These are phyloP conservation scores for Ascobolus immersus DNA, from an alignment of 495 filamentous ascomycete genomes.

Conservation along the genomic window DNA sequence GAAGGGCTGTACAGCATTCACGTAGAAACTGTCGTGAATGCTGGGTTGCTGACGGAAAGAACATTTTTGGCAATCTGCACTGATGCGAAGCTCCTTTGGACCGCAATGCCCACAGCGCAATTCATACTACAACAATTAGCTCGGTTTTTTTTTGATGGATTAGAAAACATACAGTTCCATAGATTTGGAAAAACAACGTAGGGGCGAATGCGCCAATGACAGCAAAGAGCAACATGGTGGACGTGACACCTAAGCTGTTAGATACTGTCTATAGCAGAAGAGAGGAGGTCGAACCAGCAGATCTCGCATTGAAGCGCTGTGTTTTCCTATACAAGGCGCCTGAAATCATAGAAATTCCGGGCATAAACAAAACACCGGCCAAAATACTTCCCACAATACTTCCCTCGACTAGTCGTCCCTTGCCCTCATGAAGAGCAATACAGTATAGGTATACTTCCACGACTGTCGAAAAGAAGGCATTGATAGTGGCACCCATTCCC, in stretches of 20 bases:
- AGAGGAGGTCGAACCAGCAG: slow-evolving; percentile 86
- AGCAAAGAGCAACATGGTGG: slow-evolving; percentile 88
- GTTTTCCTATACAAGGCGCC: slow-evolving; percentile 95
- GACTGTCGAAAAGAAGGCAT: slow-evolving; percentile 96
- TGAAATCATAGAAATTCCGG: slow-evolving; percentile 96
- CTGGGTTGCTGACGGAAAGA: slow-evolving; percentile 85
- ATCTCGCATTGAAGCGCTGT: slow-evolving; percentile 92
- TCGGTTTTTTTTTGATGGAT: slow-evolving; percentile 14
- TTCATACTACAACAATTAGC: slow-evolving; percentile 39
- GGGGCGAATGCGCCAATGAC: slow-evolving; percentile 93
- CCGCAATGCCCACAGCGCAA: slow-evolving; percentile 63
- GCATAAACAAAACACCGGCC: slow-evolving; percentile 83
- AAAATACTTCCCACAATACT: slow-evolving; percentile 96
- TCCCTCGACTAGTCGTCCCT: slow-evolving; percentile 78
- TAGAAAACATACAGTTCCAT: slow-evolving; percentile 48
- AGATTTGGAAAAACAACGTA: slow-evolving; percentile 97
- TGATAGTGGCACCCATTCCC: slow-evolving; percentile 94
- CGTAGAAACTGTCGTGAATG: slow-evolving; percentile 54
- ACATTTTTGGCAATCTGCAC: slow-evolving; percentile 64
- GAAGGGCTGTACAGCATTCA: slow-evolving; percentile 73
- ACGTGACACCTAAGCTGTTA: no score
- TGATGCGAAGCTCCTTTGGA: slow-evolving; percentile 20
- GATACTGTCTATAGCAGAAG: no score
- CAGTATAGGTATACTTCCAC: slow-evolving; percentile 98
- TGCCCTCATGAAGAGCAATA: slow-evolving; percentile 76